A percentile compares a stretch with the other conserved stretches of the same genome.
Evolutionary conservation across 768 basidiomycete genomes (phyloP).

Genomic region (Naganishia vishniacii): DNA sequence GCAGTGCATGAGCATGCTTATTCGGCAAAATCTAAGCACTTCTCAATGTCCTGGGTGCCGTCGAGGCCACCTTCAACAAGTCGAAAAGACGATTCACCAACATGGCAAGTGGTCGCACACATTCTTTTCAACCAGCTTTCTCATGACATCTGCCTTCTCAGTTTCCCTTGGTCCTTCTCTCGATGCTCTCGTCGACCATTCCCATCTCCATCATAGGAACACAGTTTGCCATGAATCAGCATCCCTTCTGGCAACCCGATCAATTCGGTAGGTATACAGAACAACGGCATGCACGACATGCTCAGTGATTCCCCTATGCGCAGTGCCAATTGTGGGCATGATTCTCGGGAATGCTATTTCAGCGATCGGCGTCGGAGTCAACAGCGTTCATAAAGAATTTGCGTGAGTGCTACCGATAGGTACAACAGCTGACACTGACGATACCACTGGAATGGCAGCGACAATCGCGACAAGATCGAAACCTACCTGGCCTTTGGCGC

Average conservation of each 20-base stretch:
- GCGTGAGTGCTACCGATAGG: constrained; percentile 61
- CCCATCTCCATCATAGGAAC: constrained; percentile 73
- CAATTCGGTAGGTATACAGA: constrained; percentile 56
- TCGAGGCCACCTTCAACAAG: constrained; percentile 75
- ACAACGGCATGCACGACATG: neutral
- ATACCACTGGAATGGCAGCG: constrained; percentile 51
- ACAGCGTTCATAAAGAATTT: constrained; percentile 69
- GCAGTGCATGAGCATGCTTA: no score
- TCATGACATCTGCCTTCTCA: constrained; percentile 36
- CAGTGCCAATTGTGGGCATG: constrained; percentile 82
- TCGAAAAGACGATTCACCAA: constrained; percentile 64
- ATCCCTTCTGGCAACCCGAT: constrained; percentile 77
- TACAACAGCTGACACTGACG: no score
- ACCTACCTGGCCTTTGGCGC: constrained; percentile 81
- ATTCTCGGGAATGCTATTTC: constrained; percentile 69
- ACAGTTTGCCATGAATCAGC: constrained; percentile 66
- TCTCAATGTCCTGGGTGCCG: constrained; percentile 69
- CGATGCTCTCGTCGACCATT: constrained; percentile 69
- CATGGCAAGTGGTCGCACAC: constrained; percentile 55
- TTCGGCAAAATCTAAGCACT: no score
- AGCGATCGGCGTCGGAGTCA: constrained; percentile 65
- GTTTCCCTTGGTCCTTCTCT: constrained; percentile 61
- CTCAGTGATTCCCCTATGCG: neutral
- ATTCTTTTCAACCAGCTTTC: neutral
- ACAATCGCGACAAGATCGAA: constrained; percentile 79